A percentile compares a stretch with the other conserved stretches of the same genome.
Evolutionary conservation across 495 filamentous ascomycete genomes (phyloP).

Genomic region (Halenospora varia): DNA sequence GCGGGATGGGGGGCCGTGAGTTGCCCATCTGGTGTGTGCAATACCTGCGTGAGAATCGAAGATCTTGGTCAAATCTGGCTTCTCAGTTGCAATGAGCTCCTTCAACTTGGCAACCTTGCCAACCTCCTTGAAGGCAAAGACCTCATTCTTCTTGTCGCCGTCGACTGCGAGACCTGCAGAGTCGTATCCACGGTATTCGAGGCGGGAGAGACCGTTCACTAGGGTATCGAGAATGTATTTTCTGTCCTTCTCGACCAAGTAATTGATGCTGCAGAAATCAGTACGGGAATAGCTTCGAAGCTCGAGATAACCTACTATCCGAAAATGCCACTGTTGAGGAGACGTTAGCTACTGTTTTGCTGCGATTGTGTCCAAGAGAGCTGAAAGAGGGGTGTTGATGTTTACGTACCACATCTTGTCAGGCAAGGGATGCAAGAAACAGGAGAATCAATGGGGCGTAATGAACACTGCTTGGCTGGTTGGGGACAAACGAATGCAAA

Average conservation of each 20-base stretch:
- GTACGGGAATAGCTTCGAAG: slow-evolving; percentile 36
- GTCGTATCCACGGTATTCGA: slow-evolving; percentile 97
- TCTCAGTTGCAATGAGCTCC: slow-evolving; percentile 72
- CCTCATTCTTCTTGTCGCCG: slow-evolving; percentile 97
- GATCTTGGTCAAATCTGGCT: slow-evolving; percentile 81
- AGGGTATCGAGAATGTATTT: slow-evolving; percentile 92
- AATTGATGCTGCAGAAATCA: slow-evolving; percentile 30
- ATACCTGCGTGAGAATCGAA: slow-evolving; percentile 98
- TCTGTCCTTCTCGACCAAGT: slow-evolving; percentile 92
- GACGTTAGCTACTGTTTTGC: slow-evolving; percentile 1
- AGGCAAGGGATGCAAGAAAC: slow-evolving; percentile 4
- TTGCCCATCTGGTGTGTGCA: slow-evolving; percentile 98
- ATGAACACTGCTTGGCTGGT: background rate
- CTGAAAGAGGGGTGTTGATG: background rate
- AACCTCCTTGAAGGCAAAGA: slow-evolving; percentile 96
- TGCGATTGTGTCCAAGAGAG: background rate
- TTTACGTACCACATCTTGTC: slow-evolving; percentile 20
- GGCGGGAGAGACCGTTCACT: slow-evolving; percentile 67
- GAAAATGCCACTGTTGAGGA: slow-evolving; percentile 80
- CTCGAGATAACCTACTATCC: slow-evolving; percentile 55
- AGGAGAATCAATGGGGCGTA: slow-evolving; percentile 12
- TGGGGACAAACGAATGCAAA: slow-evolving; percentile 30
- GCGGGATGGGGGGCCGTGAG: slow-evolving; percentile 90
- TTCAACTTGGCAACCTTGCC: slow-evolving; percentile 97
- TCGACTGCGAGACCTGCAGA: slow-evolving; percentile 95